phyloP scores from a whole-genome alignment of 441 rosid species.

The Arabidopsis lyrata region DNA sequence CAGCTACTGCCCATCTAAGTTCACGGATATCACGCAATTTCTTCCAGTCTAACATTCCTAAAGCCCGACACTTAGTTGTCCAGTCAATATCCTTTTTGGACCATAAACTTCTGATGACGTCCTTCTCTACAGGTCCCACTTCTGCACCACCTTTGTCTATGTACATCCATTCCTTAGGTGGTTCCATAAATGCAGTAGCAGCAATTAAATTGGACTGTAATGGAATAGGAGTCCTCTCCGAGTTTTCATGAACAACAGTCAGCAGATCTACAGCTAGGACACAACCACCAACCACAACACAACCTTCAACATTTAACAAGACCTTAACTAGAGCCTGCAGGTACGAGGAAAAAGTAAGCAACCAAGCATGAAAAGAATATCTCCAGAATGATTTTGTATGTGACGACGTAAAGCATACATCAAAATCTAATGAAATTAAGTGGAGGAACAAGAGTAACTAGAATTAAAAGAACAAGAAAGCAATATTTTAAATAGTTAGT shows the following conservation, averaged over 20 bases:
- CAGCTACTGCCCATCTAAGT: conserved; percentile 97
- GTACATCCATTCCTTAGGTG: conserved; percentile 99
- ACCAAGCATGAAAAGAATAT: conserved; percentile 34
- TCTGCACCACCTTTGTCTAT: conserved; percentile 77
- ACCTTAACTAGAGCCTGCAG: conserved; percentile 95
- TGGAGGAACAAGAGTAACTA: not conserved
- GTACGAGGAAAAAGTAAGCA: conserved; percentile 31
- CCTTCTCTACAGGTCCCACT: conserved; percentile 98
- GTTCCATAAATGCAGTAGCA: conserved; percentile 99
- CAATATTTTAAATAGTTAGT: conserved; percentile 3
- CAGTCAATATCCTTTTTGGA: conserved; percentile 93
- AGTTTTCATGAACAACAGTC: conserved; percentile 94
- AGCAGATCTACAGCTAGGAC: conserved; percentile 97
- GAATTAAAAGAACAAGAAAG: conserved; percentile 1
- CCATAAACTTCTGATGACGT: conserved; percentile 95
- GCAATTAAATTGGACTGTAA: conserved; percentile 98
- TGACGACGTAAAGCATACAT: conserved; percentile 14
- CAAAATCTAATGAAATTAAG: conserved; percentile 14
- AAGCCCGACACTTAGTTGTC: conserved; percentile 94
- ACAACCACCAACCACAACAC: conserved; percentile 98
- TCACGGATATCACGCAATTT: conserved; percentile 98
- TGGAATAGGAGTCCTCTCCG: conserved; percentile 98
- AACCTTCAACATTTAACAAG: conserved; percentile 90
- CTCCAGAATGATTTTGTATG: conserved; percentile 27
- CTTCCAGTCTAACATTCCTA: conserved; percentile 99